Percentiles rank a stretch among this genome's conserved stretches.
These are phyloP conservation scores for Vigna mungo DNA, from an alignment of 306 rosid genomes.

Conservation along the genomic window DNA sequence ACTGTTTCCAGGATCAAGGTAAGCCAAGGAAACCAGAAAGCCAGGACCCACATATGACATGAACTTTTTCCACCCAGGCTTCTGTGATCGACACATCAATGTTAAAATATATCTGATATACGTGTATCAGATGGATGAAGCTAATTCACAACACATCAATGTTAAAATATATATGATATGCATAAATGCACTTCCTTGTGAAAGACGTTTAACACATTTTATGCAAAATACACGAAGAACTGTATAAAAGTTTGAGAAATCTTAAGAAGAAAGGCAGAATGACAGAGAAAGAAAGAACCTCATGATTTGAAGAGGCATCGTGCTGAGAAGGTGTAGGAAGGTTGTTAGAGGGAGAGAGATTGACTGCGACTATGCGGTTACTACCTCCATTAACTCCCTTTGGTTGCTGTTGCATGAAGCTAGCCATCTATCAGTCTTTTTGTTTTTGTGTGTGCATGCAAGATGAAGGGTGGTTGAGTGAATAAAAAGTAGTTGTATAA, in stretches of 20 bases:
- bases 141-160: too few species aligned
- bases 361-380: constrained; percentile 54
- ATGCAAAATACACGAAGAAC: background rate
- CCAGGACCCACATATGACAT: constrained; percentile 78
- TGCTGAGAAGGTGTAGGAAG: background rate
- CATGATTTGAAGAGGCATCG: constrained; percentile 5
- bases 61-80: constrained; percentile 76
- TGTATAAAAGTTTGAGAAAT: background rate
- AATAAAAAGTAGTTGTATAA: background rate
- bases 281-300: constrained; percentile 45
- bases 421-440: background rate
- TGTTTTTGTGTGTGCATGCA: background rate
- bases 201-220: too few species aligned
- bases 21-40: constrained; percentile 88
- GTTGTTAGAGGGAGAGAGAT: constrained; percentile 20
- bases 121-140: too few species aligned
- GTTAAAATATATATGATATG: too few species aligned
- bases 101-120: background rate
- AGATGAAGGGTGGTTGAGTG: background rate
- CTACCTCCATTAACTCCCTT: constrained; percentile 35
- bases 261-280: background rate
- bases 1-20: constrained; percentile 94
- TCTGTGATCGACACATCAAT: constrained; percentile 42
- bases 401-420: constrained; percentile 7
- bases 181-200: too few species aligned